These are phyloP conservation scores for Detonula confervacea DNA, from an alignment of 352 stramenopile species.

Conservation along the genomic window DNA sequence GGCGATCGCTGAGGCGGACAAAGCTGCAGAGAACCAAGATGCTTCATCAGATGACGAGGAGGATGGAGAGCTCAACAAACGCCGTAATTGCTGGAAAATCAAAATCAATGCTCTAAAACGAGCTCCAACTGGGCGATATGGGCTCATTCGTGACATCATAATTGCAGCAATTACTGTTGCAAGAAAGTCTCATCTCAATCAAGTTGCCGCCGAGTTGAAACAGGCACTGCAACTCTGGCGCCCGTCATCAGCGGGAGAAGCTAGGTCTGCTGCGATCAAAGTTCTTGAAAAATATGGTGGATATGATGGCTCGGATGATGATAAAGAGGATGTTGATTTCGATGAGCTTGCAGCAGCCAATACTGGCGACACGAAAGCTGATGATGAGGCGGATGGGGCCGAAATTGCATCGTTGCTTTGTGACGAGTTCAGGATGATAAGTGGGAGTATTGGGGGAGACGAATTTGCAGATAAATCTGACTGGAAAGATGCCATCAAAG, in stretches of 20 bases:
- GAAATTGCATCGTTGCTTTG: constrained; percentile 69
- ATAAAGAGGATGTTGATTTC: constrained; percentile 65
- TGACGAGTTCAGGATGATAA: constrained; percentile 74
- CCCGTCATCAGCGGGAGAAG: constrained; percentile 57
- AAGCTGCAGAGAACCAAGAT: constrained; percentile 70
- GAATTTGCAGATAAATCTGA: constrained; percentile 70
- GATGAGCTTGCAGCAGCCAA: constrained; percentile 51
- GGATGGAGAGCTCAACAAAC: constrained; percentile 49
- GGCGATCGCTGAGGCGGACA: constrained; percentile 66
- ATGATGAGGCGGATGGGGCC: constrained; percentile 34
- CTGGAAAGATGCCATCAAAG: constrained; percentile 76
- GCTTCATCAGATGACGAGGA: constrained; percentile 48
- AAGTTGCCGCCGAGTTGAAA: constrained; percentile 73
- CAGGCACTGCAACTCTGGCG: constrained; percentile 66
- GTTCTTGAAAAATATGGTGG: constrained; percentile 76
- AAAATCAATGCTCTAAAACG: constrained; percentile 68
- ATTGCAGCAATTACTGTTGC: constrained; percentile 78
- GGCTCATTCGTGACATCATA: constrained; percentile 69
- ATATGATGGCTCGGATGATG: constrained; percentile 65
- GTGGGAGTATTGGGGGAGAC: constrained; percentile 67
- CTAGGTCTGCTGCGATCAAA: constrained; percentile 63
- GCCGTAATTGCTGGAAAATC: constrained; percentile 73
- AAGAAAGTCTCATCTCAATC: constrained; percentile 71
- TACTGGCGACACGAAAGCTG: constrained; percentile 29
- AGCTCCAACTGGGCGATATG: constrained; percentile 53